These are phyloP conservation scores for Withania somnifera DNA, from an alignment of 305 asterid species.

Conservation along the genomic window DNA sequence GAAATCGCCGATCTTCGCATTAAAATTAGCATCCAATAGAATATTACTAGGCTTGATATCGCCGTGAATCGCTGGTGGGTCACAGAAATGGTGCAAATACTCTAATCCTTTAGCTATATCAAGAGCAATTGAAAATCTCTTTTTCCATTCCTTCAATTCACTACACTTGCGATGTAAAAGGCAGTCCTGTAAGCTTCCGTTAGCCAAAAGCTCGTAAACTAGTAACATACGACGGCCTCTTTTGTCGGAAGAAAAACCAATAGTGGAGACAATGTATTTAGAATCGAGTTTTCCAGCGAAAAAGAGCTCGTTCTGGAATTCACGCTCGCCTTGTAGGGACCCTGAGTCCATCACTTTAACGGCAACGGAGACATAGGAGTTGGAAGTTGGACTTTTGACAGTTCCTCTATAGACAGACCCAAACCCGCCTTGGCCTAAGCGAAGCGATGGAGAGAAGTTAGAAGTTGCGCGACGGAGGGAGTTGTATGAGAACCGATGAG, in stretches of 20 bases:
- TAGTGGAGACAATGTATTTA: constrained; percentile 50
- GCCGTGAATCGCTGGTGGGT: constrained; percentile 84
- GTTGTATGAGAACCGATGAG: constrained; percentile 56
- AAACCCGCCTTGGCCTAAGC: constrained; percentile 90
- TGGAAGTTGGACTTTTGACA: constrained; percentile 18
- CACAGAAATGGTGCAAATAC: constrained; percentile 77
- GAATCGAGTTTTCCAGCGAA: constrained; percentile 71
- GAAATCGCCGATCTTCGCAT: constrained; percentile 83
- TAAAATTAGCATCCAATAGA: constrained; percentile 48
- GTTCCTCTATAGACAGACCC: constrained; percentile 83
- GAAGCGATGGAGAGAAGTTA: constrained; percentile 55
- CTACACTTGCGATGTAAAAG: constrained; percentile 60
- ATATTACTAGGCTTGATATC: constrained; percentile 93
- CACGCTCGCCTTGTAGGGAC: constrained; percentile 95
- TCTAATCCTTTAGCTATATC: constrained; percentile 89
- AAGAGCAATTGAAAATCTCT: constrained; percentile 50
- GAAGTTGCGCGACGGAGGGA: constrained; percentile 75
- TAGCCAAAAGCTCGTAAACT: constrained; percentile 76
- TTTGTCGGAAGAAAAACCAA: constrained; percentile 72
- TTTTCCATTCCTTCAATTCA: constrained; percentile 67
- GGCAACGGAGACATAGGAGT: constrained; percentile 33
- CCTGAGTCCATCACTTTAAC: constrained; percentile 92
- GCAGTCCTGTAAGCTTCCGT: constrained; percentile 94
- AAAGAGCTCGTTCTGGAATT: constrained; percentile 84
- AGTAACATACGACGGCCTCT: constrained; percentile 72